Evolutionary conservation across 78 protist genomes (phyloP), one percentile per base, ranked within the genome.

Genomic region (Dictyostelium citrinum): DNA sequence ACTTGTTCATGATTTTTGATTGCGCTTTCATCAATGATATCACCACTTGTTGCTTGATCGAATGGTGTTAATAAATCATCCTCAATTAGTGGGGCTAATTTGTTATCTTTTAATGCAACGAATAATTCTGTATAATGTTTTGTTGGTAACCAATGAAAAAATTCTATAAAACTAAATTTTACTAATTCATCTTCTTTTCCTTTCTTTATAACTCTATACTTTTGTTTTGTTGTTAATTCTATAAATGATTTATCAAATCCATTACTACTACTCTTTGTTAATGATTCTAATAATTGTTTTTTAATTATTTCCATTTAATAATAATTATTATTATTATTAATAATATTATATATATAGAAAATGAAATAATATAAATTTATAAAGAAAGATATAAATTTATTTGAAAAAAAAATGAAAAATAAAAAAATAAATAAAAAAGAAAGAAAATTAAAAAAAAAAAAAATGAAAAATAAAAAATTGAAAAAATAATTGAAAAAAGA

Each of bases 201-300:
- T 31, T 70, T 70, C 43, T 70, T 70, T 14, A 33, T 70, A 17
- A 70, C 33, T 33, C 77, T 70, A 33, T 70, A 70, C 37, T 33
- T 70, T 27, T 27, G 39, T 70, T 70, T 70, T 0, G n/a, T 70
- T 70, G 77, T 33, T 17, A 70, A 16, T 33, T 70, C 77, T 33
- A 70, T 33, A 70, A 70, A 70, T 70, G 77, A 29, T 70, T 3
- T 0, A 70, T 70, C 77, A 70, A 33, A 16, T 64, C 72, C 72
- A 70, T 35, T 35, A 12, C 35, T 16, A 70, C 77, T 35, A 29
- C 35, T 16, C 17, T 33, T 70, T 27, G 33, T 31, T 70, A 70
- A 70, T 33, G 77, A 70, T 27, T 70, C 77, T 16, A 70, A 70
- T 70, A 70, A 70, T 70, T 70, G 77, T 33, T 70, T 70, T 70